Base-by-base conservation (phyloP, 2,329 filamentous ascomycete species). In the Pseudogymnoascus sp. region DNA sequence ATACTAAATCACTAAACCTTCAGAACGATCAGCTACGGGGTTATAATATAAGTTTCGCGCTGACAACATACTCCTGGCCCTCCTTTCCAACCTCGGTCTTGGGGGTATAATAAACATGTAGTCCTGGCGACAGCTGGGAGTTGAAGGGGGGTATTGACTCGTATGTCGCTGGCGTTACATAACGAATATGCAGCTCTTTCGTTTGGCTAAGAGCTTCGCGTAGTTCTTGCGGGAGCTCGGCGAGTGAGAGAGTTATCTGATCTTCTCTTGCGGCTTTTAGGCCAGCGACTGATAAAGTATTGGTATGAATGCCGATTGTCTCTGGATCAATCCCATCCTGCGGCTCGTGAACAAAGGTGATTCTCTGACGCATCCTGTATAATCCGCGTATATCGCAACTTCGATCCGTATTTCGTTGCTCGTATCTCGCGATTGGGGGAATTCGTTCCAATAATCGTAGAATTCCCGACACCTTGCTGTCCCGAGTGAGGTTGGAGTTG, bases 81-180 rank as follows among this genome's bases (percentile, higher is more conserved):
- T 33, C 59, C 10, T 41, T 61, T 23, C n/a, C 39, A 29, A 38
- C 14, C 19, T 45, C 33, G 37, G 21, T 49, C 19, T 49, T 29
- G 0, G 89, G 88, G 0, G 88, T 89, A 72, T 87, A 92, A 69
- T 89, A 89, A 26, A 92, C 78, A 77, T 97, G 92, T 21, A 97
- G 77, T 2, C 93, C 93, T 0, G 92, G 87, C 1, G 91, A 86
- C 12, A 92, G 74, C 63, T 89, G 83, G 60, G 91, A 91, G 45
- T 83, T 78, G 69, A 94, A 88, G 1, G 92, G 92, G 39, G 86
- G 80, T 49, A 87, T 77, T 1, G 82, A 78, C 39, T 82, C 77
- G 72, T 87, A 87, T 1, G 80, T 69, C 6, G 71, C 69, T 2
- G 84, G 77, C 12, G 85, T 83, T n/a, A 83, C 81, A 90, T 92